phyloP scores from a whole-genome alignment of 75 land plant species.

The Sequoia sempervirens region DNA sequence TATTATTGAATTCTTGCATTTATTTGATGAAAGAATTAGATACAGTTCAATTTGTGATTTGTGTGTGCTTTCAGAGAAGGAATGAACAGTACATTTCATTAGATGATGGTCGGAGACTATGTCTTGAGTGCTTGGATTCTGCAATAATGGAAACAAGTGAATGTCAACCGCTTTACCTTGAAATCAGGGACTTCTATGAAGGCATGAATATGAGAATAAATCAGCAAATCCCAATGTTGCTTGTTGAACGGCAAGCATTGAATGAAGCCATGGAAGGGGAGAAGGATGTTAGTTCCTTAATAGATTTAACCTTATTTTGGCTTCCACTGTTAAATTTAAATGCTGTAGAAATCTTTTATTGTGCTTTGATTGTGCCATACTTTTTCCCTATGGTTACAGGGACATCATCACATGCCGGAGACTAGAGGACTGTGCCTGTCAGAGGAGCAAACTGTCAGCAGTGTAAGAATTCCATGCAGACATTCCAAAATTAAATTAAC shows the following conservation, averaged over 20 bases:
- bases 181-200: constrained; percentile 82
- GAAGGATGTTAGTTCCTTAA: constrained; percentile 50
- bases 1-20: background rate
- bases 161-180: constrained; percentile 85
- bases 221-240: constrained; percentile 80
- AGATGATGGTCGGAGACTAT: constrained; percentile 82
- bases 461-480: constrained; percentile 42
- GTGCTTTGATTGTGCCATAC: background rate
- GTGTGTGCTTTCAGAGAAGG: constrained; percentile 33
- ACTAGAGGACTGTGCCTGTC: constrained; percentile 95
- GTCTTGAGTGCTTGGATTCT: constrained; percentile 86
- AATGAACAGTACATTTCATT: constrained; percentile 55
- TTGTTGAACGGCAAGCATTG: constrained; percentile 81
- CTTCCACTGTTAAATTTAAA: background rate
- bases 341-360: background rate
- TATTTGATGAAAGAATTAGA: background rate
- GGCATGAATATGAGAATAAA: constrained; percentile 75
- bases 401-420: constrained; percentile 80
- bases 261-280: constrained; percentile 91
- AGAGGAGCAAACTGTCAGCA: constrained; percentile 84
- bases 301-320: background rate
- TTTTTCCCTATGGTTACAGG: constrained; percentile 30
- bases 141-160: constrained; percentile 82
- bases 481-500: background rate
- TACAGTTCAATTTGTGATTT: background rate